Percentiles rank a stretch among this genome's conserved stretches.
phyloP scores from a whole-genome alignment of 208 protist genomes.

The Novymonas esmeraldas region DNA sequence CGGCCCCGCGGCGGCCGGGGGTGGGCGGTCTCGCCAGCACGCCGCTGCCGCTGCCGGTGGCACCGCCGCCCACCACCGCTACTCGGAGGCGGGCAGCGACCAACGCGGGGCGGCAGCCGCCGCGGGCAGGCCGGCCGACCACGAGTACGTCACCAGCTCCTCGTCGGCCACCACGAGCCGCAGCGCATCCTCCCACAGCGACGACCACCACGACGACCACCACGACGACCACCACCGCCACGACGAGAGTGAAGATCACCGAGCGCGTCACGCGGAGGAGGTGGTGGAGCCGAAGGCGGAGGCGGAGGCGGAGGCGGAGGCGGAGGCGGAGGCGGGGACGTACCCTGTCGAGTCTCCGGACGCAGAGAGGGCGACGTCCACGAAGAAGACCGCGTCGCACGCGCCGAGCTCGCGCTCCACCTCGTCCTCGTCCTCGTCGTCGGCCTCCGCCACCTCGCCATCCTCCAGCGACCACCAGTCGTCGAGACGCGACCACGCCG shows the following conservation, averaged over 20 bases:
- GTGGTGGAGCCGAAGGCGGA: background rate
- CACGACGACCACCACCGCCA: conserved; percentile 14
- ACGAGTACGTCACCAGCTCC: conserved; percentile 32
- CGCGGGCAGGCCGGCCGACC: conserved; percentile 8
- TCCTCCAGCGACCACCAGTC: conserved; percentile 1
- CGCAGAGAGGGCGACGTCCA: no score
- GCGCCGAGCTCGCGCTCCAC: background rate
- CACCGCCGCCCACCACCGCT: conserved; percentile 13
- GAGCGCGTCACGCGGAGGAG: background rate
- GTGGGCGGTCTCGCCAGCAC: conserved; percentile 13
- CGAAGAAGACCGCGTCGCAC: background rate
- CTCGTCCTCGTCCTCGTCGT: conserved; percentile 9
- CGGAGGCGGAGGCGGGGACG: background rate
- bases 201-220: background rate
- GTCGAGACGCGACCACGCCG: background rate
- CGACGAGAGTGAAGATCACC: conserved; percentile 1
- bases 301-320: background rate
- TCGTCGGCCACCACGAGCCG: conserved; percentile 29
- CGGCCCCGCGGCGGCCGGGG: background rate
- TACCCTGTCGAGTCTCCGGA: background rate
- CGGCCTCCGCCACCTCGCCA: conserved; percentile 1
- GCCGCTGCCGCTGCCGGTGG: conserved; percentile 9
- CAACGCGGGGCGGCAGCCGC: background rate
- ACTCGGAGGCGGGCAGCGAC: conserved; percentile 12
- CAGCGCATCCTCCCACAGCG: conserved; percentile 17